Percentiles rank a stretch among this genome's conserved stretches.
These are phyloP conservation scores for Dissophora globulifera DNA, from an alignment of 192 early-diverging fungal species.

Conservation along the genomic window DNA sequence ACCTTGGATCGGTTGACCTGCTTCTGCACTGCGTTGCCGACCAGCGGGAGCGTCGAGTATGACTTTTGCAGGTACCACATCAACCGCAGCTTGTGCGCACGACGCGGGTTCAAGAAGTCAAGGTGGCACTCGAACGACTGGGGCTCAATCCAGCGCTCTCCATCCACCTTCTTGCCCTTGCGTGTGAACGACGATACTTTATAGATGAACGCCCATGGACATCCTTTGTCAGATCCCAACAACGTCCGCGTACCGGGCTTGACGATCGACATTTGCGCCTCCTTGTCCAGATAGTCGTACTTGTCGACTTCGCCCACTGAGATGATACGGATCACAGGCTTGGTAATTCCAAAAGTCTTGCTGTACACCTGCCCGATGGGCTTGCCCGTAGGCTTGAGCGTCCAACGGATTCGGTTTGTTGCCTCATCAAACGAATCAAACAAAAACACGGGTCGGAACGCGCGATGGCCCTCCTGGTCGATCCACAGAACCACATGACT, in stretches of 20 bases:
- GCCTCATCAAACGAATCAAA: constrained; percentile 56
- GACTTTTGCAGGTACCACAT: constrained; percentile 51
- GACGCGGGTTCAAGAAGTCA: constrained; percentile 54
- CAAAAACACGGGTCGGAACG: constrained; percentile 51
- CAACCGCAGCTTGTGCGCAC: constrained; percentile 49
- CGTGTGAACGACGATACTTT: constrained; percentile 54
- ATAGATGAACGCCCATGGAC: constrained; percentile 54
- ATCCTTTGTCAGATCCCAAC: constrained; percentile 51
- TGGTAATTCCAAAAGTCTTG: constrained; percentile 55
- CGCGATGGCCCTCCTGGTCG: constrained; percentile 56
- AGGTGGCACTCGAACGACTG: constrained; percentile 54
- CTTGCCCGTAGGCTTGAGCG: constrained; percentile 20
- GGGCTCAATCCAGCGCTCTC: constrained; percentile 54
- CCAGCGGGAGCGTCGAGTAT: constrained; percentile 26
- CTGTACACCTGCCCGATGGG: constrained; percentile 53
- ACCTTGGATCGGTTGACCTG: constrained; percentile 37
- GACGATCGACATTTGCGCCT: constrained; percentile 50
- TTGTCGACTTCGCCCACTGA: constrained; percentile 53
- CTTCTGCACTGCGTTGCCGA: constrained; percentile 16
- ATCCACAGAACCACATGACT: constrained; percentile 53
- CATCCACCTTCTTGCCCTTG: constrained; percentile 53
- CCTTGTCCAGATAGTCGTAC: constrained; percentile 59
- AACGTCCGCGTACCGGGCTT: constrained; percentile 51
- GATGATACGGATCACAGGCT: constrained; percentile 53
- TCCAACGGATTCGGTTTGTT: constrained; percentile 53